Base-by-base conservation (phyloP, 495 filamentous ascomycete genomes). In the Neurospora terricola region DNA sequence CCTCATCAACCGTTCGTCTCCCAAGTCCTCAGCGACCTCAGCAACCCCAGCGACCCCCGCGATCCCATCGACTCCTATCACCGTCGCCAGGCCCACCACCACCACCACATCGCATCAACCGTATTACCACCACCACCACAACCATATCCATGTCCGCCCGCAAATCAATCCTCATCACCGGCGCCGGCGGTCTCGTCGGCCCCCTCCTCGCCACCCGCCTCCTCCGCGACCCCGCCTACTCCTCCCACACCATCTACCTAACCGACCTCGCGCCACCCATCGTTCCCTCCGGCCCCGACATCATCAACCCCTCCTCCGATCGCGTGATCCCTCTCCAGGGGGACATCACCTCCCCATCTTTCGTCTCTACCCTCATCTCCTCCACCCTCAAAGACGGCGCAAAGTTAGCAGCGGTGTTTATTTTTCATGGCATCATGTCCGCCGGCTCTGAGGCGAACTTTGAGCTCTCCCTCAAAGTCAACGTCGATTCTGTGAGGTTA, bases 341-440 rank as follows among this genome's bases (percentile, higher is more conserved):
- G 2, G 91, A 94, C 80, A 86, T 94, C 69, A 87, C 87, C 72
- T 85, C 85, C 36, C 76, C 84, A 0, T 72, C 83, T 5, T 87
- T 86, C 73, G 78, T 87, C 8, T 73, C 77, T 39, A 69, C 76
- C 39, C 83, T 92, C 21, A 82, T 91, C 18, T 75, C 81, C 18
- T 75, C 81, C 10, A 4, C 9, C 23, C 23, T 3, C 7, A 18
- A 18, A 27, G 30, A 27, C 27, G 79, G 82, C 27, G 77, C 79
- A 12, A 86, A 84, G 12, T 82, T 92, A 0, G 84, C 88, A 75
- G 90, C 89, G 18, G 84, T 92, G 76, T 94, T 92, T 83, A 79
- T 94, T 71, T 89, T 96, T 76, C 93, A 96, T 81, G 93, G 93
- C 68, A 93, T 96, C 82, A 94, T 95, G 93, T 93, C 91, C 42